A percentile compares a stretch with the other conserved stretches of the same genome.
Conservation (phyloP, 441 rosid genomes). For the Oxalis stricta region DNA sequence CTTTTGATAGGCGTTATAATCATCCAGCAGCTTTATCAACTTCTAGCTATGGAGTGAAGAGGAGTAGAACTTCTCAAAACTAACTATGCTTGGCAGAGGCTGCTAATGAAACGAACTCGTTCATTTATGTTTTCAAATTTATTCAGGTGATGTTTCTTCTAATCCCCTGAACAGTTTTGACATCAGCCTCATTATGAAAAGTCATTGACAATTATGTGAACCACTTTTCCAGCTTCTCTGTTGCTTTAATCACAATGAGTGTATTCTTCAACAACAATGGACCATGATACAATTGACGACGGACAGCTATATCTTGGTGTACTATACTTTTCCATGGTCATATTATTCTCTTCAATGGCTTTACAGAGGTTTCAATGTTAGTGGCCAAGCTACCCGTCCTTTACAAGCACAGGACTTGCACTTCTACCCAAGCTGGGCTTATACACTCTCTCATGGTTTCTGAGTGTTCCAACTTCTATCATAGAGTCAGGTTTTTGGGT, state of each 20-base stretch:
- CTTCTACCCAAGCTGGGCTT: slow-evolving; percentile 91
- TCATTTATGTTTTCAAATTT: slow-evolving; percentile 82
- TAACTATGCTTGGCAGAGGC: slow-evolving; percentile 69
- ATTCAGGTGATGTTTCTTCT: slow-evolving; percentile 53
- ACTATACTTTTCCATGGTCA: slow-evolving; percentile 88
- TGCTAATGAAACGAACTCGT: slow-evolving; percentile 89
- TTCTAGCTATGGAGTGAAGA: slow-evolving; percentile 49
- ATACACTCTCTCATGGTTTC: slow-evolving; percentile 75
- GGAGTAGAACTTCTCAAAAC: slow-evolving; percentile 62
- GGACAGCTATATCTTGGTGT: slow-evolving; percentile 82
- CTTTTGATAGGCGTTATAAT: slow-evolving; percentile 66
- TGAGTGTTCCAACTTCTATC: slow-evolving; percentile 79
- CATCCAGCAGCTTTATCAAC: slow-evolving; percentile 92
- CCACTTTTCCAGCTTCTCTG: slow-evolving; percentile 57
- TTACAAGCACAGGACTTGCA: slow-evolving; percentile 92
- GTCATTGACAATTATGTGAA: no score
- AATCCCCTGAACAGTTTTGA: no score
- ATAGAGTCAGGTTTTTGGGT: slow-evolving; percentile 94
- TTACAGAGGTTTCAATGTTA: slow-evolving; percentile 91
- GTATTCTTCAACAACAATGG: slow-evolving; percentile 74
- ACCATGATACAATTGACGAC: slow-evolving; percentile 63
- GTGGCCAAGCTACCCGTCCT: slow-evolving; percentile 90
- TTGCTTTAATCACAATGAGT: slow-evolving; percentile 93
- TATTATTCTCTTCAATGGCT: slow-evolving; percentile 92
- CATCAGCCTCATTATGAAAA: no score